Percentiles rank a stretch among this genome's conserved stretches.
phyloP scores from a whole-genome alignment of 371 early-diverging fungal genomes.

The Lichtheimia hyalospora region DNA sequence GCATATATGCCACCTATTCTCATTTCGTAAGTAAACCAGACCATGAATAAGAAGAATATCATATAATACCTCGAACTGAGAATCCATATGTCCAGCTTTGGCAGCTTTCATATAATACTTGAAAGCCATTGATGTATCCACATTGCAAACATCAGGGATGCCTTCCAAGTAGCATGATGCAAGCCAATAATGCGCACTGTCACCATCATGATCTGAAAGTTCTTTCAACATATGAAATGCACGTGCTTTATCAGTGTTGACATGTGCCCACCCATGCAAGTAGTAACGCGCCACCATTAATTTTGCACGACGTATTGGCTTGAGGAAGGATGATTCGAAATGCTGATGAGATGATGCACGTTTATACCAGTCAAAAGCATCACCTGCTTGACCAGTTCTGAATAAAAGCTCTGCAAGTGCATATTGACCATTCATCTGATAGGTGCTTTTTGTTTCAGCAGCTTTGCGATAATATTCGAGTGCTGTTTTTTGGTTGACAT shows the following conservation, averaged over 20 bases:
- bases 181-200: conserved; percentile 39
- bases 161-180: conserved; percentile 47
- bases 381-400: conserved; percentile 24
- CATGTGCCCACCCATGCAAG: conserved; percentile 34
- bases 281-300: conserved; percentile 42
- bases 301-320: conserved; percentile 14
- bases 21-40: no score
- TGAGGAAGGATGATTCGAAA: no score
- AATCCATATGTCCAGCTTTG: conserved; percentile 29
- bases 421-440: conserved; percentile 44
- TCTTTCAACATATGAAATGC: conserved; percentile 32
- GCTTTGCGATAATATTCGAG: conserved; percentile 69
- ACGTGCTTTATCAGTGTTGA: conserved; percentile 18
- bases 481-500: conserved; percentile 37
- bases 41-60: conserved; percentile 6
- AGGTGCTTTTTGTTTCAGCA: conserved; percentile 42
- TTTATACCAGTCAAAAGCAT: conserved; percentile 41
- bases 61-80: conserved; percentile 38
- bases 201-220: conserved; percentile 14
- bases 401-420: conserved; percentile 37
- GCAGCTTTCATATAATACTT: conserved; percentile 35
- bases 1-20: conserved; percentile 46
- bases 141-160: conserved; percentile 23
- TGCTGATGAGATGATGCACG: conserved; percentile 29
- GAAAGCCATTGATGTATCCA: conserved; percentile 25